Evolutionary conservation across 2,329 filamentous ascomycete species (phyloP).

Genomic region (Exserohilum turcica): DNA sequence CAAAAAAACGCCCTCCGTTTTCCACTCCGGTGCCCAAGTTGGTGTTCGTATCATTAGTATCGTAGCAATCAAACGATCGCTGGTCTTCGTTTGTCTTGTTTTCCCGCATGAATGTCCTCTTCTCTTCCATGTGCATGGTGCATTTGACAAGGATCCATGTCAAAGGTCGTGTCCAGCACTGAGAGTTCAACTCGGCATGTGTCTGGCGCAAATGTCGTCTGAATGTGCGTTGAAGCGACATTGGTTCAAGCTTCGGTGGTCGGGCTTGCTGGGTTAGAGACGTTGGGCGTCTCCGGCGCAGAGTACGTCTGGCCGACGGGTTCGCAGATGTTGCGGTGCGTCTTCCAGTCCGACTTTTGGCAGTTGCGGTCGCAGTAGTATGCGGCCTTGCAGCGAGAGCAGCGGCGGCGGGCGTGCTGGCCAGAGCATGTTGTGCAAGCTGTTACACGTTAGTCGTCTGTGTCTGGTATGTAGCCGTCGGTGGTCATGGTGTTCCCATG

Average conservation of each 20-base stretch:
- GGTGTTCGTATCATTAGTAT: slow-evolving; percentile 1
- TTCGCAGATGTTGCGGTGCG: slow-evolving; percentile 55
- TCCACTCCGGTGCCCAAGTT: background rate
- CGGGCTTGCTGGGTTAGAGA: slow-evolving; percentile 34
- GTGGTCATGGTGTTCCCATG: background rate
- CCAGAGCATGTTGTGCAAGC: slow-evolving; percentile 35
- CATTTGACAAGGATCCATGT: background rate
- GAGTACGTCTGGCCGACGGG: slow-evolving; percentile 30
- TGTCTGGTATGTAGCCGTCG: background rate
- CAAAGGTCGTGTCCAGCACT: background rate
- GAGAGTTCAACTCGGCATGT: background rate
- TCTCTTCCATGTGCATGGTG: background rate
- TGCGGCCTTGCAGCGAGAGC: slow-evolving; percentile 55
- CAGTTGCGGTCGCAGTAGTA: slow-evolving; percentile 60
- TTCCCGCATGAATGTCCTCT: background rate
- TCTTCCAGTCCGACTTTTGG: slow-evolving; percentile 59
- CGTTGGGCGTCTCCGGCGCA: slow-evolving; percentile 32
- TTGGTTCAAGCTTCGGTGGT: slow-evolving; percentile 24
- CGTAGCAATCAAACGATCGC: background rate
- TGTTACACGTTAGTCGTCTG: slow-evolving; percentile 16
- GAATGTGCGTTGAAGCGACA: background rate
- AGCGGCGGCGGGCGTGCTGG: slow-evolving; percentile 39
- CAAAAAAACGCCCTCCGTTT: background rate
- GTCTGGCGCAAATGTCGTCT: background rate
- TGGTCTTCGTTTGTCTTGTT: background rate